Evolutionary conservation across 345 rosid genomes (phyloP).

Genomic region (Salix viminalis): DNA sequence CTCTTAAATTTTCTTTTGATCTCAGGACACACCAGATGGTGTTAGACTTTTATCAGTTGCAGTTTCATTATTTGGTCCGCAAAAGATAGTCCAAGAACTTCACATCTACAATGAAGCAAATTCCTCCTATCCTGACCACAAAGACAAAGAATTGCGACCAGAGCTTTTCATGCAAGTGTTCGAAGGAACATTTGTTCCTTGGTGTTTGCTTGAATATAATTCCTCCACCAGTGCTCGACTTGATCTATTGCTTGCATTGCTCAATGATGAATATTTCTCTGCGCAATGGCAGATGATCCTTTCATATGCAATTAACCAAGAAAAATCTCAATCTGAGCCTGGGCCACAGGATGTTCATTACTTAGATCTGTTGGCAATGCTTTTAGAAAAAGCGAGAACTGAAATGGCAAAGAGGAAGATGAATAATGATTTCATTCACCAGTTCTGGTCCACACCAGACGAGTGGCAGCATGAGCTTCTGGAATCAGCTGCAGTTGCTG

Average conservation of each 20-base stretch:
- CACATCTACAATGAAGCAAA: conserved; percentile 21
- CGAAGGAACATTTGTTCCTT: conserved; percentile 71
- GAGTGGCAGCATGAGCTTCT: conserved; percentile 79
- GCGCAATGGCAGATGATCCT: conserved; percentile 70
- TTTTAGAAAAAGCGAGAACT: conserved; percentile 65
- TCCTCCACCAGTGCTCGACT: conserved; percentile 46
- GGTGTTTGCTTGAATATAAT: conserved; percentile 63
- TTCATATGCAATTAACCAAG: conserved; percentile 45
- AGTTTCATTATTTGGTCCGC: conserved; percentile 76
- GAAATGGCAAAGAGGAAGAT: conserved; percentile 43
- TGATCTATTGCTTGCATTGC: conserved; percentile 69
- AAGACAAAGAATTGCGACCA: conserved; percentile 35
- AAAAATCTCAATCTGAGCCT: conserved; percentile 26
- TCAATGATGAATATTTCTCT: conserved; percentile 68
- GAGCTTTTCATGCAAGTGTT: conserved; percentile 51
- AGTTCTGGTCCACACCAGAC: conserved; percentile 43
- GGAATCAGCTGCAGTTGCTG: conserved; percentile 62
- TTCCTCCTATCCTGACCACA: conserved; percentile 25
- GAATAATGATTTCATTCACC: conserved; percentile 31
- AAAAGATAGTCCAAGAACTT: conserved; percentile 45
- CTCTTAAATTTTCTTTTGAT: conserved; percentile 12
- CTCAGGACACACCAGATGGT: conserved; percentile 68
- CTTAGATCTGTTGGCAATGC: conserved; percentile 46
- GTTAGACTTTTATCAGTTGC: conserved; percentile 66
- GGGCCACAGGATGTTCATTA: conserved; percentile 31